Percentiles rank a stretch among this genome's conserved stretches.
Evolutionary conservation across 148 eudicot genomes (phyloP).

Genomic region (Rheum nobile): DNA sequence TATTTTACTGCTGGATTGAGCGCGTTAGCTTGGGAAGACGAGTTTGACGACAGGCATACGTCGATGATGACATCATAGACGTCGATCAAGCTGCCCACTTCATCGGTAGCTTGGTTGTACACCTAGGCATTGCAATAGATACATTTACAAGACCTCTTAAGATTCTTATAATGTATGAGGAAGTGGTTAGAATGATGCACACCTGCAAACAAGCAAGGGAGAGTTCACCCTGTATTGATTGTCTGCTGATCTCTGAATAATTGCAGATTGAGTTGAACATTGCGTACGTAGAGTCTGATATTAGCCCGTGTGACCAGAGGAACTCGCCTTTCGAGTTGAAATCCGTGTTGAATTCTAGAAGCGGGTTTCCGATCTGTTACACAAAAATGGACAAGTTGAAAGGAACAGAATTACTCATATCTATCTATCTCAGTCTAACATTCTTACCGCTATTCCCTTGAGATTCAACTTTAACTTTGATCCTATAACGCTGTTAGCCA

Average conservation of each 20-base stretch:
- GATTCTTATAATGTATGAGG: background rate
- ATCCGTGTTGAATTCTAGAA: constrained; percentile 61
- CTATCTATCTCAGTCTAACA: too few relatives aligned
- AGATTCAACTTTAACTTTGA: background rate
- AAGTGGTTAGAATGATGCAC: constrained; percentile 9
- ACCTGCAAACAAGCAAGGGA: constrained; percentile 28
- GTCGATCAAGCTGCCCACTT: constrained; percentile 34
- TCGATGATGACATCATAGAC: constrained; percentile 50
- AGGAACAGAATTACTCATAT: background rate
- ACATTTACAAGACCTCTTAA: too few relatives aligned
- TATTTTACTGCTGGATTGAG: background rate
- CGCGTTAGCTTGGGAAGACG: background rate
- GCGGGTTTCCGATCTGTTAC: constrained; percentile 68
- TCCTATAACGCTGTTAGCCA: background rate
- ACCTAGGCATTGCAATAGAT: background rate
- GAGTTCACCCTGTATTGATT: constrained; percentile 18
- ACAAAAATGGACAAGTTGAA: background rate
- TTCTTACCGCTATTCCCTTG: constrained; percentile 6
- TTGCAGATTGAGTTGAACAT: constrained; percentile 37
- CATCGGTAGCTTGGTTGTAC: constrained; percentile 13
- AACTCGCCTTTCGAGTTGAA: constrained; percentile 49
- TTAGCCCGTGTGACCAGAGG: constrained; percentile 71
- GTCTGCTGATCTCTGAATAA: constrained; percentile 53
- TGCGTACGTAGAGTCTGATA: constrained; percentile 55
- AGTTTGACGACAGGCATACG: constrained; percentile 23